Percentiles rank a stretch among this genome's conserved stretches.
phyloP scores from a whole-genome alignment of 2,329 filamentous ascomycete species.

The Fragosphaeria purpurea region DNA sequence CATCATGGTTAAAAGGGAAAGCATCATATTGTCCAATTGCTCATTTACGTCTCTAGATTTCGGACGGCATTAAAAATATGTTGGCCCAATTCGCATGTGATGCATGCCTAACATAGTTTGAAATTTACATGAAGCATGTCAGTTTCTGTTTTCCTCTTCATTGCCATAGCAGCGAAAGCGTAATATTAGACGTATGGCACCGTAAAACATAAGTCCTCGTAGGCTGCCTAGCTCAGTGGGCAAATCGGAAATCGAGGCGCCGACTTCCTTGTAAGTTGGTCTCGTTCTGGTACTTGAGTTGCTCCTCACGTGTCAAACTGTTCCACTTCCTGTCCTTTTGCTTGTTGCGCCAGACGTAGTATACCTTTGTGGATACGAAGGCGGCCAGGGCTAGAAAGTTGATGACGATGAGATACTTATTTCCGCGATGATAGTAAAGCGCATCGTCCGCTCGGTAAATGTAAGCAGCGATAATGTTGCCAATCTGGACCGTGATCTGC shows the following conservation, averaged over 20 bases:
- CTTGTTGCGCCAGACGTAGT: conserved; percentile 41
- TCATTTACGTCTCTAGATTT: no score
- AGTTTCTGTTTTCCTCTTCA: no score
- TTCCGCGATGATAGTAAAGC: conserved; percentile 13
- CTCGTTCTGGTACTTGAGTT: conserved; percentile 22
- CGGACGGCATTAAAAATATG: no score
- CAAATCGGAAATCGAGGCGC: conserved; percentile 32
- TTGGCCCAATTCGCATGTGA: no score
- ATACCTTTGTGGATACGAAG: conserved; percentile 39
- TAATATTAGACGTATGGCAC: no score
- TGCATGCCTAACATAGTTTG: no score
- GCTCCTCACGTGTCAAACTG: conserved; percentile 33
- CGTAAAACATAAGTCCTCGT: no score
- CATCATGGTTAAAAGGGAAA: no score
- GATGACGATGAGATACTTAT: conserved; percentile 19
- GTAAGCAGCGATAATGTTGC: conserved; percentile 23
- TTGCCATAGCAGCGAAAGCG: no score
- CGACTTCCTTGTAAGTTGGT: conserved; percentile 36
- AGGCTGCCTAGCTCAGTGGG: conserved; percentile 18
- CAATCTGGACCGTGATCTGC: conserved; percentile 27
- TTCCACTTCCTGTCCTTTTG: conserved; percentile 34
- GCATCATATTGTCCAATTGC: no score
- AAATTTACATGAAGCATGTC: no score
- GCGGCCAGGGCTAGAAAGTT: conserved; percentile 36
- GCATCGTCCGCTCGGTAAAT: conserved; percentile 35